Conservation (phyloP, 2,329 filamentous ascomycete species). For the Hymenotorrendiella dingleyae region DNA sequence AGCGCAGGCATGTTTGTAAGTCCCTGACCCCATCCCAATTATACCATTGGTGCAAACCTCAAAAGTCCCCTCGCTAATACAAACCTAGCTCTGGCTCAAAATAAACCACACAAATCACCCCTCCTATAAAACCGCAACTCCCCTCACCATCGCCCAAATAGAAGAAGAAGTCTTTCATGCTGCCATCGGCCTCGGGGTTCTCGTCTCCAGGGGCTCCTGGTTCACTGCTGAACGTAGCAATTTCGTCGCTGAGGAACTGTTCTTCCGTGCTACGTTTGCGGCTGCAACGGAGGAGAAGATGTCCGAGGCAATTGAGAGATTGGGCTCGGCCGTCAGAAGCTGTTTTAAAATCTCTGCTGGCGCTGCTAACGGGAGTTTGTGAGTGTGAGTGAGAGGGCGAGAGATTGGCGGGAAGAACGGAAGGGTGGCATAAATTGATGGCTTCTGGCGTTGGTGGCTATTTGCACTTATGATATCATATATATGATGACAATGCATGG, state of each 20-base stretch:
- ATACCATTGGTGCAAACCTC: background rate
- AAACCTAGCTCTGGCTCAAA: conserved; percentile 61
- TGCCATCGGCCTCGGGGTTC: conserved; percentile 68
- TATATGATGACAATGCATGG: no score
- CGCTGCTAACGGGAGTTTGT: no score
- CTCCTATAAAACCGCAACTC: conserved; percentile 40
- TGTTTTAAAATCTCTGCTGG: no score
- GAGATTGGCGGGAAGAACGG: no score
- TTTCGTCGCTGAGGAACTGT: conserved; percentile 46
- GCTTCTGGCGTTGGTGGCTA: no score
- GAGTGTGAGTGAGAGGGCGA: no score
- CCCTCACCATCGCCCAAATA: conserved; percentile 49
- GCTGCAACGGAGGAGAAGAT: conserved; percentile 69
- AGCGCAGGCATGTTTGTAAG: conserved; percentile 91
- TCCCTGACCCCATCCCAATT: conserved; percentile 23
- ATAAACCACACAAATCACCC: conserved; percentile 61
- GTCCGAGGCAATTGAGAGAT: conserved; percentile 63
- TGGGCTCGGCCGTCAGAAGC: conserved; percentile 67
- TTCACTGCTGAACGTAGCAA: conserved; percentile 70
- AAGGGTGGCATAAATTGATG: no score
- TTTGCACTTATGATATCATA: no score
- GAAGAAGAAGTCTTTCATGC: conserved; percentile 83
- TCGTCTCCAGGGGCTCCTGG: conserved; percentile 84
- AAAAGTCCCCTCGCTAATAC: conserved; percentile 6
- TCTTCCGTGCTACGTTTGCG: conserved; percentile 87